Percentiles rank a stretch among this genome's conserved stretches.
Evolutionary conservation across 257 asterid genomes (phyloP).

Genomic region (Cruciata laevipes): DNA sequence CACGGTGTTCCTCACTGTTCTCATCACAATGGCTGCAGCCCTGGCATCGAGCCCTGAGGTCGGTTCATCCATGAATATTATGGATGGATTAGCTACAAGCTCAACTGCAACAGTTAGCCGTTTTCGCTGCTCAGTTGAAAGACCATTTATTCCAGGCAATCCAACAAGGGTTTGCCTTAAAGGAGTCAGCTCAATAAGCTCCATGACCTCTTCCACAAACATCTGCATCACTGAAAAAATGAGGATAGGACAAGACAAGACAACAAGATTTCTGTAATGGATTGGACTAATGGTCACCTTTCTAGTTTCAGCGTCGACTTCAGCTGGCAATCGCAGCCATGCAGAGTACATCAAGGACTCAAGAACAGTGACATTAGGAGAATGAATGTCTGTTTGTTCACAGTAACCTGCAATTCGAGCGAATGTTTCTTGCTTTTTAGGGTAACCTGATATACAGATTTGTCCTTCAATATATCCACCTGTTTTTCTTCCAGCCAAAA

Average conservation of each 20-base stretch:
- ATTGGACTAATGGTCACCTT: conserved; percentile 9
- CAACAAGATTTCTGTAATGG: not conserved
- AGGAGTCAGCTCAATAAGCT: conserved; percentile 19
- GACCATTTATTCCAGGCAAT: conserved; percentile 23
- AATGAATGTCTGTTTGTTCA: conserved; percentile 25
- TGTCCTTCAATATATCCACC: conserved; percentile 24
- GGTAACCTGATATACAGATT: conserved; percentile 19
- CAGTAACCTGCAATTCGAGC: conserved; percentile 26
- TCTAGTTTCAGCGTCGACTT: conserved; percentile 15
- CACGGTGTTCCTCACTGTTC: conserved; percentile 26
- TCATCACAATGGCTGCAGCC: conserved; percentile 28
- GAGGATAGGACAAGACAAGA: not conserved
- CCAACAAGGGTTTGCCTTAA: conserved; percentile 24
- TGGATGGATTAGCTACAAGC: conserved; percentile 25
- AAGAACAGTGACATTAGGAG: conserved; percentile 20
- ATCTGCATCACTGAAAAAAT: conserved; percentile 3
- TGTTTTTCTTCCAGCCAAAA: conserved; percentile 23
- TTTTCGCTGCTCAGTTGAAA: conserved; percentile 23
- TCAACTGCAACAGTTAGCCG: conserved; percentile 25
- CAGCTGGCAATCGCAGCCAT: conserved; percentile 22
- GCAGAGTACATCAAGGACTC: conserved; percentile 24
- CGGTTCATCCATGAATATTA: conserved; percentile 27
- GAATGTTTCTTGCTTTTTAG: conserved; percentile 22
- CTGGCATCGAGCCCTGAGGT: conserved; percentile 26
- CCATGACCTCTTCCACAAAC: conserved; percentile 26